Evolutionary conservation across 2,329 filamentous ascomycete genomes (phyloP).

Genomic region (Pseudofabraea citricarpa): DNA sequence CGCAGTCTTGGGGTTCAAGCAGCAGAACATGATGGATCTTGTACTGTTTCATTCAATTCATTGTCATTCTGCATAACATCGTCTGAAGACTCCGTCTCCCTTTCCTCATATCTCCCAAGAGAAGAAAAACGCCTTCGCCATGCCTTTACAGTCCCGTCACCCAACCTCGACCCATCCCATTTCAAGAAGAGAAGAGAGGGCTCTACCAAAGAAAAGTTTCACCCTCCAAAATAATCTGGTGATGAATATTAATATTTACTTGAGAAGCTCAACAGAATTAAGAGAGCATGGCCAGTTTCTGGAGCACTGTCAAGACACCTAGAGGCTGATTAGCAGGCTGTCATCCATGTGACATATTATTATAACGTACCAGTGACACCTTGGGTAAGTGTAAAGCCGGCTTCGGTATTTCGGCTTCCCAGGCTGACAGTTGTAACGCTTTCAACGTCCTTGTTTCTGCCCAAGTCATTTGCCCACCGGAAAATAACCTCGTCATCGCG

Average conservation of each 20-base stretch:
- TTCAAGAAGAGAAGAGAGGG: neutral
- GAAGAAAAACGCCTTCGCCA: too few species aligned
- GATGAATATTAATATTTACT: too few species aligned
- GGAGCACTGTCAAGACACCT: conserved; percentile 40
- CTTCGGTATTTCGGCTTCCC: conserved; percentile 83
- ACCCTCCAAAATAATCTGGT: neutral
- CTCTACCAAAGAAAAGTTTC: neutral
- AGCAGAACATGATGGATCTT: too few species aligned
- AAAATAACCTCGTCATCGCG: conserved; percentile 93
- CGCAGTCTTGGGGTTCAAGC: too few species aligned
- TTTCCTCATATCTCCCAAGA: too few species aligned
- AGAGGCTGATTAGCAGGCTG: neutral
- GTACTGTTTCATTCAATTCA: too few species aligned
- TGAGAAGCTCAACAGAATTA: too few species aligned
- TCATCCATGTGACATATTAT: neutral
- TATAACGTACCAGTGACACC: conserved; percentile 77
- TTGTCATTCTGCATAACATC: too few species aligned
- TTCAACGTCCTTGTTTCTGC: conserved; percentile 51
- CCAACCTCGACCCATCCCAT: too few species aligned
- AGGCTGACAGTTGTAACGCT: conserved; percentile 82
- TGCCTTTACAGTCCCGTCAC: too few species aligned
- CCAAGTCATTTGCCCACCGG: conserved; percentile 82
- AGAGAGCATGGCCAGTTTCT: conserved; percentile 31
- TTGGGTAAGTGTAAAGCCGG: conserved; percentile 78
- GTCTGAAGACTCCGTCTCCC: too few species aligned